Conservation (phyloP, 2,329 filamentous ascomycete genomes). For the Pseudogymnoascus sp. region DNA sequence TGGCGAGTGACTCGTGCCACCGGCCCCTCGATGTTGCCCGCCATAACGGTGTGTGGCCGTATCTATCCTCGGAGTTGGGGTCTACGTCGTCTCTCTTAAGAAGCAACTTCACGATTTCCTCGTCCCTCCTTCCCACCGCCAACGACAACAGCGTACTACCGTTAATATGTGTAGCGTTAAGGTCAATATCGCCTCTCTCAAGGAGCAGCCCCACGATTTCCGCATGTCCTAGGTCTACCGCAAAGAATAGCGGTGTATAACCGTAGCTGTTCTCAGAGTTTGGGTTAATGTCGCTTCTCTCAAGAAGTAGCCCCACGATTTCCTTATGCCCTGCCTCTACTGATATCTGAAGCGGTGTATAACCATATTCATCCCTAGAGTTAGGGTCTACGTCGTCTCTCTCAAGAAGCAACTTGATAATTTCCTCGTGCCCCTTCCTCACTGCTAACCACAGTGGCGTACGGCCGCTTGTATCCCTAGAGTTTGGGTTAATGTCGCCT, state of each 20-base stretch:
- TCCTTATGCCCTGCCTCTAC: background rate
- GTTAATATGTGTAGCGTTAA: background rate
- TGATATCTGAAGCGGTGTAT: background rate
- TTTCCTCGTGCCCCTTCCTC: background rate
- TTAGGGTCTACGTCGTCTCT: background rate
- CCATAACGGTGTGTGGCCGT: background rate
- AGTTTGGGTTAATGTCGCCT: too few species aligned
- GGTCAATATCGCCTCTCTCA: background rate
- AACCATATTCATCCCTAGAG: background rate
- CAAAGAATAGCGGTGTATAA: background rate
- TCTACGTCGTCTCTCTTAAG: background rate
- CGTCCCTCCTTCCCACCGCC: background rate
- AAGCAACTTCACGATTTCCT: too few species aligned
- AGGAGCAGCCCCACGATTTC: conserved; percentile 5
- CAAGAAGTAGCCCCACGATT: conserved; percentile 1
- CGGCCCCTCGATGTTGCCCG: too few species aligned
- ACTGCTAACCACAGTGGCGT: background rate
- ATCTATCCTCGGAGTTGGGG: background rate
- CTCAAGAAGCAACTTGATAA: background rate
- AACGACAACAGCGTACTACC: background rate
- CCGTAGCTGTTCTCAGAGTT: background rate
- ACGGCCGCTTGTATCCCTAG: too few species aligned
- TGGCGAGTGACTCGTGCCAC: too few species aligned
- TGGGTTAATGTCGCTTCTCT: background rate
- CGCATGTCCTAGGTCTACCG: background rate